These are phyloP conservation scores for Penicillium silybi DNA, from an alignment of 495 filamentous ascomycete species.

Conservation along the genomic window DNA sequence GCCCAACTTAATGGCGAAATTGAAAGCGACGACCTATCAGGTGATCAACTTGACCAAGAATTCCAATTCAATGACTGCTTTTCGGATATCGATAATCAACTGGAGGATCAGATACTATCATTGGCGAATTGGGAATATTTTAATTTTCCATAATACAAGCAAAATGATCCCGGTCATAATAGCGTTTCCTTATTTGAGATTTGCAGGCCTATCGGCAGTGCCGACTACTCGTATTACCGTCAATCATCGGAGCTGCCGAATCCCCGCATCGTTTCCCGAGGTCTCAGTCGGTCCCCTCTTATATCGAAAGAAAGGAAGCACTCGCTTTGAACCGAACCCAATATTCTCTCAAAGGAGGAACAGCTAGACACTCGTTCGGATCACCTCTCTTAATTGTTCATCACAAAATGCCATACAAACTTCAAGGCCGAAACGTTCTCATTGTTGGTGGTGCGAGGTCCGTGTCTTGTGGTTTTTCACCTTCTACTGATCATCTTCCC, in stretches of 20 bases:
- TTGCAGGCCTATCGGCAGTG: not conserved
- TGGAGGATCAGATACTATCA: not conserved
- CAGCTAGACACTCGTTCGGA: too few relatives aligned
- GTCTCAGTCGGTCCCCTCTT: not conserved
- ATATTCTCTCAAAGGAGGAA: too few relatives aligned
- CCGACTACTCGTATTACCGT: not conserved
- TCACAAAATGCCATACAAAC: not conserved
- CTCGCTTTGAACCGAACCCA: not conserved
- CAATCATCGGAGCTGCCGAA: not conserved
- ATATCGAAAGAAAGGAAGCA: not conserved
- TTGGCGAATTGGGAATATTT: slow-evolving; percentile 1
- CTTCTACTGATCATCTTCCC: not conserved
- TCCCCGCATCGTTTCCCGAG: not conserved
- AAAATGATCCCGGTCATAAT: too few relatives aligned
- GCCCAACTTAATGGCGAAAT: not conserved
- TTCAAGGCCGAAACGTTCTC: slow-evolving; percentile 3
- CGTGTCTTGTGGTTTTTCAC: not conserved
- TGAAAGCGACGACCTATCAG: not conserved
- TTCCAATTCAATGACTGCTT: not conserved
- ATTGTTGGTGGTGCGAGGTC: slow-evolving; percentile 3
- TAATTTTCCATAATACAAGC: not conserved
- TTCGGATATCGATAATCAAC: not conserved
- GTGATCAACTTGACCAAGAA: not conserved
- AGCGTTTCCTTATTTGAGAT: too few relatives aligned
- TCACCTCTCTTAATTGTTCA: too few relatives aligned